Percentiles rank a stretch among this genome's conserved stretches.
Evolutionary conservation across 345 rosid genomes (phyloP).

Genomic region (Pugionium dolabratum): DNA sequence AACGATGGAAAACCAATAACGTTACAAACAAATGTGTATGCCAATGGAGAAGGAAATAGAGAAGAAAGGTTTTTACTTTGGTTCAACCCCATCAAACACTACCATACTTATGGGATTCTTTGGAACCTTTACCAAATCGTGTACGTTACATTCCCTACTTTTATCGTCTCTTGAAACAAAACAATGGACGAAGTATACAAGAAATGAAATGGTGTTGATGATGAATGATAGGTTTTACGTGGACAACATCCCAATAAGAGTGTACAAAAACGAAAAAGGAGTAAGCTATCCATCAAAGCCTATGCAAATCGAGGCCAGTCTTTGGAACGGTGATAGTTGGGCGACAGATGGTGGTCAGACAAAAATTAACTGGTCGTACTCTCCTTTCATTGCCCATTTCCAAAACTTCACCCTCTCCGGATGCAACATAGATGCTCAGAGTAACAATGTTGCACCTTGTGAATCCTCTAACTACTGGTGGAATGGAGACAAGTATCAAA

Average conservation of each 20-base stretch:
- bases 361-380: constrained; percentile 58
- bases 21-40: constrained; percentile 70
- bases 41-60: constrained; percentile 55
- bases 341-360: constrained; percentile 65
- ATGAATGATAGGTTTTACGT: constrained; percentile 52
- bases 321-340: constrained; percentile 74
- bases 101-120: constrained; percentile 59
- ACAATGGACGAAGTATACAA: background rate
- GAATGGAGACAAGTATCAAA: constrained; percentile 45
- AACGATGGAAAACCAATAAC: constrained; percentile 54
- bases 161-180: background rate
- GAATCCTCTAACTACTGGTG: constrained; percentile 56
- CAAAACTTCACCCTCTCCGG: constrained; percentile 52
- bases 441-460: constrained; percentile 27
- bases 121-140: constrained; percentile 76
- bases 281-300: constrained; percentile 53
- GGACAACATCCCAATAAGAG: constrained; percentile 68
- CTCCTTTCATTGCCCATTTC: constrained; percentile 61
- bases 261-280: constrained; percentile 60
- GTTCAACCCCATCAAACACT: constrained; percentile 67
- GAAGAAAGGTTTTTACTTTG: constrained; percentile 68
- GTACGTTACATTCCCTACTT: constrained; percentile 41
- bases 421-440: constrained; percentile 38
- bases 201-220: constrained; percentile 4
- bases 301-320: constrained; percentile 62